Evolutionary conservation across 1,284 basidiomycete species (phyloP), one percentile per base, ranked within the genome.

Genomic region (Ganoderma resinaceum): DNA sequence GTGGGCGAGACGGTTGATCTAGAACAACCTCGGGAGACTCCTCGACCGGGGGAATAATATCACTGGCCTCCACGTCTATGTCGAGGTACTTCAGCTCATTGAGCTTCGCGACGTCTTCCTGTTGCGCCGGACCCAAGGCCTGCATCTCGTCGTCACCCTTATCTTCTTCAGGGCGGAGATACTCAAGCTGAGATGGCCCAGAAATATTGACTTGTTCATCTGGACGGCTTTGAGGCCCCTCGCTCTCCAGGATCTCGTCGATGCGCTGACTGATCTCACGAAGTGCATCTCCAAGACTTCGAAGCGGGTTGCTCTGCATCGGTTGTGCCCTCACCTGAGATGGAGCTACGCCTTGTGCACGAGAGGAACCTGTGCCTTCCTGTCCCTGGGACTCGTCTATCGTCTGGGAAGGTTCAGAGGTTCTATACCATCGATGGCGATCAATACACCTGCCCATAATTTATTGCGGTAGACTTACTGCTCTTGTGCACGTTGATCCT

Each of bases 271-370:
- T 89, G 72, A 98, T 94, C 76, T 97, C 94, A 73, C 93, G 89
- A 66, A 96, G 80, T 1, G 94, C 89, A 77, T 99, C 97, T 43
- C 96, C 96, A 2, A 97, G 88, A 70, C 89, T 93, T 66, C 96
- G 93, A 35, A 93, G 82, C 4, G 94, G 90, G 74, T 95, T 93
- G 53, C 78, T 79, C 38, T 80, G 68, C 20, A 81, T 75, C n/a
- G 81, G 80, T 18, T 74, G 75, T 20, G 84, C 76, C 29, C 77
- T 81, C 5, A 62, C 43, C 42, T 84, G 84, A 26, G 84, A 79
- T 8, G 84, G 74, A 5, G 81, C 80, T 33, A 80, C 80, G 12
- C 88, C 87, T 68, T 85, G 84, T 11, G 78, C 73, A 38, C 85
- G 86, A 55, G 82, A 77, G 11, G 81, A 73, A 18, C 80, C 80